Conservation (phyloP, 1,284 basidiomycete species). For the Rhodotorula sp. region DNA sequence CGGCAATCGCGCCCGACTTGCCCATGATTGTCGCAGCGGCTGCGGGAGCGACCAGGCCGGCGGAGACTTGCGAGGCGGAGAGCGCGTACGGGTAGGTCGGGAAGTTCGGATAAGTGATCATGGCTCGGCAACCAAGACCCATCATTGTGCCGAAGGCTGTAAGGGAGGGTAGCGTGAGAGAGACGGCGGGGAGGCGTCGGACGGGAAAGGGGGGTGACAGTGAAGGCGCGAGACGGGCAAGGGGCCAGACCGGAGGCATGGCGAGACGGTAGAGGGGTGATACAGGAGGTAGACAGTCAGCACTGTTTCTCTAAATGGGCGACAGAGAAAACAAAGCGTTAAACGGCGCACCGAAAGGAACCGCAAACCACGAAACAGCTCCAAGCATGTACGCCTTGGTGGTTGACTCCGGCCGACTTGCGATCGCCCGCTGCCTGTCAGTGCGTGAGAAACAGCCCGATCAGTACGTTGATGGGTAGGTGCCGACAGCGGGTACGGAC, state of each 20-base stretch:
- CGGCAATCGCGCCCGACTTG: slow-evolving; percentile 69
- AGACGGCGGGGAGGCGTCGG: too few species aligned
- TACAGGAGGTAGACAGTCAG: too few species aligned
- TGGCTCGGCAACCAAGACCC: slow-evolving; percentile 16
- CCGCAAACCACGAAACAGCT: slow-evolving; percentile 63
- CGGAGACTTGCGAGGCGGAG: slow-evolving; percentile 63
- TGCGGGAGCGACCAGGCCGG: slow-evolving; percentile 77
- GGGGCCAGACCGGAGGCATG: too few species aligned
- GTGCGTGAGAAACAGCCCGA: slow-evolving; percentile 52
- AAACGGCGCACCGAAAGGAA: slow-evolving; percentile 2
- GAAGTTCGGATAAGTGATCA: slow-evolving; percentile 7
- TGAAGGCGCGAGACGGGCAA: too few species aligned
- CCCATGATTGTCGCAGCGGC: slow-evolving; percentile 63
- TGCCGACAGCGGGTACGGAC: slow-evolving; percentile 46
- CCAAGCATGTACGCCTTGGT: slow-evolving; percentile 50
- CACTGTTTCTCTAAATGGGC: too few species aligned
- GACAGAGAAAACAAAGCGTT: too few species aligned
- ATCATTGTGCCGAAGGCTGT: slow-evolving; percentile 19
- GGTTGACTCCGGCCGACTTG: slow-evolving; percentile 45
- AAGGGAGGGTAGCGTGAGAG: slow-evolving; percentile 57
- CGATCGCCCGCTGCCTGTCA: slow-evolving; percentile 49
- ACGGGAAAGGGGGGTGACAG: too few species aligned
- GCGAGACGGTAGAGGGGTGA: too few species aligned
- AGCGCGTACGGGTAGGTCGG: slow-evolving; percentile 35
- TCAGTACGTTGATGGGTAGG: too few species aligned